Evolutionary conservation across 768 basidiomycete species (phyloP), one percentile per base, ranked within the genome.

Genomic region (Tricholoma sp.): DNA sequence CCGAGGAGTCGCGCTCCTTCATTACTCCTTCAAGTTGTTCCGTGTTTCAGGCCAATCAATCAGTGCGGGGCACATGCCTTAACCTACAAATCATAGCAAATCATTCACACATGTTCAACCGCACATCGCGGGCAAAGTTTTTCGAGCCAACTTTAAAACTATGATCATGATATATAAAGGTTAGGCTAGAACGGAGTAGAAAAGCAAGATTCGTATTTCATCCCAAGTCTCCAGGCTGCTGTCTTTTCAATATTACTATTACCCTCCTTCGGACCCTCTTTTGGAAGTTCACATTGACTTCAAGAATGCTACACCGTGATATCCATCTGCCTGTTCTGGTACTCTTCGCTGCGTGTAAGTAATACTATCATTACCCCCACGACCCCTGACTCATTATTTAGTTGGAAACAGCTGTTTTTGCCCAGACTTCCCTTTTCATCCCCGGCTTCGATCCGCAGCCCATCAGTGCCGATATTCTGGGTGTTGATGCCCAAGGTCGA

Each of bases 381-480:
- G 24, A 34, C 2, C 18, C 2, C 27, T 53, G 11, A 52, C 24
- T 27, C 24, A 27, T 27, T 37, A 71, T 67, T 64, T 61, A 64
- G 63, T 63, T 57, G 34, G 52, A 22, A 43, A 27, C 39, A 63
- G 60, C 46, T 63, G 65, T 55, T 32, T 50, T 57, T 21, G 65
- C 61, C 19, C 68, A 68, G 46, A 67, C 65, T 35, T 69, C 64
- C 14, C 56, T 68, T 29, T 64, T 56, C 53, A 59, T 69, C 31
- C 68, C 65, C 18, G 64, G 64, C 4, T 64, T 65, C 53, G 67
- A 70, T 57, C 61, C 67, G 21, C 65, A 67, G 47, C 69, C 67
- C 24, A 47, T 70, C 16, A 68, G 63, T 41, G 69, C 69, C 4
- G 65, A 70, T 51, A 61, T 68, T 19, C 52, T 66, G 16, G 66